Evolutionary conservation across 257 asterid species (phyloP).

Genomic region (Asclepias syriaca): DNA sequence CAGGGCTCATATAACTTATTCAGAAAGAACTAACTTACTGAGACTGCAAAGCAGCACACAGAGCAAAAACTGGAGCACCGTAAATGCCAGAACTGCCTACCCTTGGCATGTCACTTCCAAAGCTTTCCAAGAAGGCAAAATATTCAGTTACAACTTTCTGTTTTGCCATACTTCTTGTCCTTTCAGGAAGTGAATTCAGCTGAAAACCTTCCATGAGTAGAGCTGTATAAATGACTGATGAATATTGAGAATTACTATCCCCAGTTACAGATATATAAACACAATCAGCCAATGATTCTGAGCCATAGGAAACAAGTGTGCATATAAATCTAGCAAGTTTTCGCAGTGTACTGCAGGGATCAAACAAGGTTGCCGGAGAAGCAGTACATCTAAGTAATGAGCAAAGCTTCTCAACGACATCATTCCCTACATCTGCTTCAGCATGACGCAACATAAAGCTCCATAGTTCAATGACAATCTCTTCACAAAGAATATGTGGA

Average conservation of each 20-base stretch:
- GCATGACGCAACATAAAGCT: constrained; percentile 78
- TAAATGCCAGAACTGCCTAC: constrained; percentile 36
- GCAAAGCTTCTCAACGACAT: constrained; percentile 55
- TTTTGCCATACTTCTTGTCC: constrained; percentile 53
- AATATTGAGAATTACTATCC: constrained; percentile 33
- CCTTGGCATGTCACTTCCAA: constrained; percentile 32
- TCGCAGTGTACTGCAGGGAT: constrained; percentile 54
- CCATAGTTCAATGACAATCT: constrained; percentile 83
- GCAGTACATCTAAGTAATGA: constrained; percentile 41
- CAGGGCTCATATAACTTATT: not conserved
- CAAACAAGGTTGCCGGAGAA: constrained; percentile 42
- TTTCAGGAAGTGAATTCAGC: constrained; percentile 59
- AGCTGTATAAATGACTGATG: constrained; percentile 42
- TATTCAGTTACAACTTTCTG: constrained; percentile 64
- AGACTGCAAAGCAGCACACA: constrained; percentile 72
- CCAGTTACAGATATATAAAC: constrained; percentile 51
- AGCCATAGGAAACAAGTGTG: constrained; percentile 47
- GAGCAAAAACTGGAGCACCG: constrained; percentile 79
- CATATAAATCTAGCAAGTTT: constrained; percentile 67
- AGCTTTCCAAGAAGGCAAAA: constrained; percentile 56
- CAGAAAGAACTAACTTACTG: constrained; percentile 46
- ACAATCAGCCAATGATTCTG: constrained; percentile 56
- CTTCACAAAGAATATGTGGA: constrained; percentile 83
- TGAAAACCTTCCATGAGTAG: constrained; percentile 91
- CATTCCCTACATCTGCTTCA: constrained; percentile 43